Evolutionary conservation across 2,329 filamentous ascomycete genomes (phyloP).

Genomic region (Pseudogymnoascus sp.): DNA sequence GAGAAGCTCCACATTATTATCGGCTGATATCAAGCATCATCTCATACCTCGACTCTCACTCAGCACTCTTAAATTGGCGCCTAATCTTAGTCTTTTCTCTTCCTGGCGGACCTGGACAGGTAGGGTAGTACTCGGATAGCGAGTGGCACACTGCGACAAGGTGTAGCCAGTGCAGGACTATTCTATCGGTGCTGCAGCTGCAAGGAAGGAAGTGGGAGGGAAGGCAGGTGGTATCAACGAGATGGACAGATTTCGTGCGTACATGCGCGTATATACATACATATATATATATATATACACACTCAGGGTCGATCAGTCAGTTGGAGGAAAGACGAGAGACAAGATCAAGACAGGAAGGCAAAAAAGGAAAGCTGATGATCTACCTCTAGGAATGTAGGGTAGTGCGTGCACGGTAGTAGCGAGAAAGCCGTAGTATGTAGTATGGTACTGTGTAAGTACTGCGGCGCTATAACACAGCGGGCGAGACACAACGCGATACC

Average conservation of each 20-base stretch:
- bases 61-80: slow-evolving; percentile 4
- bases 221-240: background rate
- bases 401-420: background rate
- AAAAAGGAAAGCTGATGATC: background rate
- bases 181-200: background rate
- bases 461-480: background rate
- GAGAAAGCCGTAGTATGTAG: background rate
- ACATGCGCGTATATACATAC: background rate
- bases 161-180: background rate
- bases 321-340: background rate
- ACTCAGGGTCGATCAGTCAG: background rate
- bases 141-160: background rate
- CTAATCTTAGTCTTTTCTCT: background rate
- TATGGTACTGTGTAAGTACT: background rate
- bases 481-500: background rate
- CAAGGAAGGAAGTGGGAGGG: background rate
- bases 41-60: slow-evolving; percentile 1
- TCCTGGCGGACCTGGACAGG: background rate
- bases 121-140: background rate
- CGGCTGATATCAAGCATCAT: slow-evolving; percentile 4
- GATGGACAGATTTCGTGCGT: background rate
- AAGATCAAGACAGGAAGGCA: background rate
- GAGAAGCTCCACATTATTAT: background rate
- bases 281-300: background rate
- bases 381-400: background rate